Conservation (phyloP, 257 asterid genomes). For the Catharanthus roseus region DNA sequence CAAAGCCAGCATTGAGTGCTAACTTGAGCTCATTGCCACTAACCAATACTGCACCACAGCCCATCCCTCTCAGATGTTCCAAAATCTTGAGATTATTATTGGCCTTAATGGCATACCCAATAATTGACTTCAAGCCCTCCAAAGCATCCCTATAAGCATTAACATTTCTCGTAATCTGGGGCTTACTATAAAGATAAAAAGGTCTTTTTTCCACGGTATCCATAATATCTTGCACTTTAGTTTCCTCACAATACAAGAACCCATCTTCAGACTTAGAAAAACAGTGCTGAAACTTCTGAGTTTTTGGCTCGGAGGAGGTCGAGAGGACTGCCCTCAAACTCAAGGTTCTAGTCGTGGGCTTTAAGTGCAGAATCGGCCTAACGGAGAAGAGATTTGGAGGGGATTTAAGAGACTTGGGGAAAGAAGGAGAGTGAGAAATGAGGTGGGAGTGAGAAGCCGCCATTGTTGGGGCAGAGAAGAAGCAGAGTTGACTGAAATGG, state of each 20-base stretch:
- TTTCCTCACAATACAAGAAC: constrained; percentile 60
- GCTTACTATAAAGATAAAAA: constrained; percentile 81
- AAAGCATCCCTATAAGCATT: constrained; percentile 83
- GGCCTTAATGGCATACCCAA: constrained; percentile 94
- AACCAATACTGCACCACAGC: constrained; percentile 94
- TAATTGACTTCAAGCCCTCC: constrained; percentile 64
- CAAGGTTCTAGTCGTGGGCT: constrained; percentile 33
- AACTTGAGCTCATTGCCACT: constrained; percentile 91
- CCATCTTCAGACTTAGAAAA: constrained; percentile 76
- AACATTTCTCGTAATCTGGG: constrained; percentile 76
- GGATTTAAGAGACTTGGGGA: constrained; percentile 24
- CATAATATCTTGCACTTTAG: constrained; percentile 69
- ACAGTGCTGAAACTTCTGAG: constrained; percentile 66
- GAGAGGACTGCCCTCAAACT: constrained; percentile 52
- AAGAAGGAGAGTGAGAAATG: constrained; percentile 38
- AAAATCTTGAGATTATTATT: constrained; percentile 82
- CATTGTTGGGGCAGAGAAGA: constrained; percentile 40
- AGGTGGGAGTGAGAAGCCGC: constrained; percentile 63
- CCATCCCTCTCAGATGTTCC: constrained; percentile 72
- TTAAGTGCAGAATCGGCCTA: constrained; percentile 35
- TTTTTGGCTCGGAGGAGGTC: constrained; percentile 45
- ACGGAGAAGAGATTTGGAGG: constrained; percentile 18
- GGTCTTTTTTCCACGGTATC: constrained; percentile 68
- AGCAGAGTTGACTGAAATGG: not conserved
- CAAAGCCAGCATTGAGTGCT: constrained; percentile 84